Percentiles rank a stretch among this genome's conserved stretches.
These are phyloP conservation scores for Aspergillus homomorphus DNA, from an alignment of 495 filamentous ascomycete species.

Conservation along the genomic window DNA sequence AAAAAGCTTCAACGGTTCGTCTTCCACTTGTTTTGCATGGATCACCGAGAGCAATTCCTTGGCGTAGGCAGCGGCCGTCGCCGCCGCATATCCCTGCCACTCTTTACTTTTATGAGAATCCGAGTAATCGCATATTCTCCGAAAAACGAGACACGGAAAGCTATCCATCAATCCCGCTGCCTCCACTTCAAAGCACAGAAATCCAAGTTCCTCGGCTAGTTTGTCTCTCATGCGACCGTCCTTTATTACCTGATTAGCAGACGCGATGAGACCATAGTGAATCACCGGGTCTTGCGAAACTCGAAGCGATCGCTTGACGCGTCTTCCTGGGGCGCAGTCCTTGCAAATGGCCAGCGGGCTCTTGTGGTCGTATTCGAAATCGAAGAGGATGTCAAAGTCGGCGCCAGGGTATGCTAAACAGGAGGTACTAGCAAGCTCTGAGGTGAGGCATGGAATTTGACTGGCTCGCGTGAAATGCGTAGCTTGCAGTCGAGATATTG, in stretches of 20 bases:
- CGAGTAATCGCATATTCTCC: conserved; percentile 38
- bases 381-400: background rate
- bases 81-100: conserved; percentile 36
- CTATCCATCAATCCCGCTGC: conserved; percentile 39
- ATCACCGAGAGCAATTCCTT: conserved; percentile 21
- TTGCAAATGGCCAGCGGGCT: background rate
- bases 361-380: background rate
- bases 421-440: background rate
- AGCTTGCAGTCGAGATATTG: background rate
- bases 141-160: conserved; percentile 30
- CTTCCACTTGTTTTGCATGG: background rate
- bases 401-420: background rate
- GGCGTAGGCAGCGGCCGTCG: conserved; percentile 32
- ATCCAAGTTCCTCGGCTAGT: conserved; percentile 17
- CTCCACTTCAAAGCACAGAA: conserved; percentile 50
- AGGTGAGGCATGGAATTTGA: background rate
- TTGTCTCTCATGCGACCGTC: conserved; percentile 8
- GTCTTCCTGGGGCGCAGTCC: background rate
- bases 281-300: background rate
- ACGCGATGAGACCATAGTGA: conserved; percentile 22
- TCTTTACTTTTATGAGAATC: conserved; percentile 38
- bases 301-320: background rate
- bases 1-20: background rate
- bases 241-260: conserved; percentile 21
- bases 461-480: background rate